Conservation (phyloP, 108 stramenopile species). For the Stephanodiscus triporus region DNA sequence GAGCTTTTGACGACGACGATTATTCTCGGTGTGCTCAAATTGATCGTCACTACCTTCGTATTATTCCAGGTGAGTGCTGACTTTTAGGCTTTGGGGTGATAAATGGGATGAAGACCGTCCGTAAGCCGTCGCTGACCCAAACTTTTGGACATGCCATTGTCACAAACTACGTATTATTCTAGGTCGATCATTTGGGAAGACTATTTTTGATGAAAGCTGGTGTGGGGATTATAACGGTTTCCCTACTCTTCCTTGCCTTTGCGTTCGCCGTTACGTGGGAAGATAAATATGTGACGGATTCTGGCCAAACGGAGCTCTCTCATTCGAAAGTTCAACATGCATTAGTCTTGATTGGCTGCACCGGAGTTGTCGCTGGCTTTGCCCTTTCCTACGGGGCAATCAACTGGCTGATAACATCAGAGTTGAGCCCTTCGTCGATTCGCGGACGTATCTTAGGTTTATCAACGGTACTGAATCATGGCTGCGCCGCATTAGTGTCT, state of each 20-base stretch:
- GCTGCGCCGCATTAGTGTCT: slow-evolving; percentile 45
- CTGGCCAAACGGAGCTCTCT: slow-evolving; percentile 16
- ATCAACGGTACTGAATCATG: slow-evolving; percentile 46
- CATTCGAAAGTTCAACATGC: slow-evolving; percentile 39
- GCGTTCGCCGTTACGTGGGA: slow-evolving; percentile 33
- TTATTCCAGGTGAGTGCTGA: slow-evolving; percentile 43
- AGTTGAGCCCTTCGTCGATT: slow-evolving; percentile 58
- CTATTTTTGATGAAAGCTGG: slow-evolving; percentile 58
- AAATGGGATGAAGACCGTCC: background rate
- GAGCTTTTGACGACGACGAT: slow-evolving; percentile 55
- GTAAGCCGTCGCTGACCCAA: background rate
- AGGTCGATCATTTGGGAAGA: slow-evolving; percentile 58
- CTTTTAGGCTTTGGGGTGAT: background rate
- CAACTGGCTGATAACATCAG: slow-evolving; percentile 59
- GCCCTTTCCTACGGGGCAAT: slow-evolving; percentile 63
- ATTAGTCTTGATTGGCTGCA: slow-evolving; percentile 47
- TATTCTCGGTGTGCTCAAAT: slow-evolving; percentile 59
- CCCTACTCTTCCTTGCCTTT: slow-evolving; percentile 43
- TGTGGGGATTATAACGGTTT: slow-evolving; percentile 40
- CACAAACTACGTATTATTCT: slow-evolving; percentile 38
- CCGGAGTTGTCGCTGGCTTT: slow-evolving; percentile 56
- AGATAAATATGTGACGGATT: slow-evolving; percentile 13
- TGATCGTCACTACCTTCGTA: slow-evolving; percentile 52
- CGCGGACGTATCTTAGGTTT: slow-evolving; percentile 60
- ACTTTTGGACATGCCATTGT: background rate